Base-by-base conservation (phyloP, 306 rosid genomes). In the Urtica urens region DNA sequence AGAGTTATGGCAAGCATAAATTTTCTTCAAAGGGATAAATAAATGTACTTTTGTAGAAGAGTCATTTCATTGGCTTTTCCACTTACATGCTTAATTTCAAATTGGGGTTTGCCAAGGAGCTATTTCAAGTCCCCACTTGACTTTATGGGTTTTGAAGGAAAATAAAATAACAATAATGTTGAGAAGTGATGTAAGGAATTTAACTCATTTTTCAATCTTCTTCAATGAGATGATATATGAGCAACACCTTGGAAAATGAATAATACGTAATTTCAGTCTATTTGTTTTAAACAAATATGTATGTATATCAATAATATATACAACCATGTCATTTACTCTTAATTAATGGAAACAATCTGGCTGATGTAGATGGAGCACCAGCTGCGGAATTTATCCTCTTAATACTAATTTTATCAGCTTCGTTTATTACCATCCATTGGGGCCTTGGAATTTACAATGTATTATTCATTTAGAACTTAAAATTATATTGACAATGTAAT, bases 311-410 rank as follows among this genome's bases (percentile, higher is more conserved):
- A 2, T 1, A 10, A 6, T 28, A 33, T 31, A 31, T 29, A 29
- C 3, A 19, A 20, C 57, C 28, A 10, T 49, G 16, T 29, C 51
- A 46, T 12, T 17, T 9, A 29, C 39, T 49, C 38, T 8, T 3
- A 18, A n/a, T 28, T 49, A 7, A 47, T 49, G 1, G 7, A 38
- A 35, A 23, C 47, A 15, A 37, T 38, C 46, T 37, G 47, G 46
- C 9, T 38, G 58, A 53, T 53, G 58, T 37, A n/a, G 34, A 53
- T 51, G 42, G 42, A 18, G 57, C 23, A 51, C 42, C 30, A 51
- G 30, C 43, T 13, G 21, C 15, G 26, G 44, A 51, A 51, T 29
- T 49, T 28, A 28, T 49, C 57, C 43, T 3, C n/a, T 14, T 35
- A 35, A 31, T 35, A 35, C n/a, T n/a, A n/a, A n/a, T n/a, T n/a